Evolutionary conservation across 768 basidiomycete genomes (phyloP), one percentile per base, ranked within the genome.

Genomic region (Coprinopsis sp.): DNA sequence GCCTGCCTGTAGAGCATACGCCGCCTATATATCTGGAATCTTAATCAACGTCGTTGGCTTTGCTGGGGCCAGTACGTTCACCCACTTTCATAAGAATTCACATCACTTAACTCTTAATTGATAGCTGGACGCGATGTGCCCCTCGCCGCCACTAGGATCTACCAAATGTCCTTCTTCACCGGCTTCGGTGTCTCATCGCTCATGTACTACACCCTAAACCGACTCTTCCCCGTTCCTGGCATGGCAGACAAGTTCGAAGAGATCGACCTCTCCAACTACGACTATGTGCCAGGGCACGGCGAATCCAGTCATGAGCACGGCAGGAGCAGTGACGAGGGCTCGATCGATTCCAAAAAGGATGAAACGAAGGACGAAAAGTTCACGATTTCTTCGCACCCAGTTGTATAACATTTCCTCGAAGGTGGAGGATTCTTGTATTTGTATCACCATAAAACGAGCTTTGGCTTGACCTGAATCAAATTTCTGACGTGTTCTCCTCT

Each of bases 11-110:
- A 81, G 79, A 24, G 81, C 83, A 7, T 86, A 84, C 50, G 71
- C 72, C 0, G 80, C 81, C 2, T 87, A 87, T 59, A 70, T 84
- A 45, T 58, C 80, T 28, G 87, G 90, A 14, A 87, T 92, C 52
- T 70, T 86, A 7, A 84, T 91, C 62, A 91, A 91, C 60, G 79
- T 87, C 12, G 81, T 87, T 30, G 89, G 87, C 6, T 91, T 91
- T 51, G 82, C 81, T 10, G 84, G 86, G 43, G 83, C 85, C 14
- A 82, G 82, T 77, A 57, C 51, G 78, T 71, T 24, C 46, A 27
- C 47, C 6, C 19, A 24, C 24, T 22, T 43, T 30, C 37, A 43
- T 37, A 27, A 51, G 28, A 28, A 13, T 37, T 19, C 34, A 43
- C 7, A 13, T 50, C 28, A 47, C 34, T 29, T 18, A 33, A 16